Evolutionary conservation across 768 basidiomycete species (phyloP).

Genomic region (Saitozyma sp.): DNA sequence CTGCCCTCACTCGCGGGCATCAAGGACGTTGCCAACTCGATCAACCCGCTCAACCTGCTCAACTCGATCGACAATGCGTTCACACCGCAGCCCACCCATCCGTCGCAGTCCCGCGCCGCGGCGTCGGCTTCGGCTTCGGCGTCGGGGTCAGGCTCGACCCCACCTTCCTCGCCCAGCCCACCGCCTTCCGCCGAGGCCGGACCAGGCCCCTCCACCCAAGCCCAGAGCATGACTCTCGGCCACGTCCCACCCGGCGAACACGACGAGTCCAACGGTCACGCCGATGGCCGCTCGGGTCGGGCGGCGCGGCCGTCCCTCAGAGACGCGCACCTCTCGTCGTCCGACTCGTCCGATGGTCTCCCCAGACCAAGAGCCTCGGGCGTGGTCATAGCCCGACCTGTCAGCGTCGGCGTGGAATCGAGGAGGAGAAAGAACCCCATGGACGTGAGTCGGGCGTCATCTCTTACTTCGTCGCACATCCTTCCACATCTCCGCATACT

Average conservation of each 20-base stretch:
- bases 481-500: no score
- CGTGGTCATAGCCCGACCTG: no score
- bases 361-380: no score
- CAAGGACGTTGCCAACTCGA: conserved; percentile 16
- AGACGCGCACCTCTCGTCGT: conserved; percentile 11
- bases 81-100: conserved; percentile 8
- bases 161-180: conserved; percentile 10
- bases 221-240: conserved; percentile 2
- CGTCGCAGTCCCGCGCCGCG: background rate
- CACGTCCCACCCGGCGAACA: conserved; percentile 1
- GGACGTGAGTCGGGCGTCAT: conserved; percentile 10
- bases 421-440: conserved; percentile 7
- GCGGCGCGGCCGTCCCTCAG: background rate
- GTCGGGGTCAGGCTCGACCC: background rate
- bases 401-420: background rate
- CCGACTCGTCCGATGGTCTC: conserved; percentile 17
- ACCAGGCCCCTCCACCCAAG: conserved; percentile 27
- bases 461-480: no score
- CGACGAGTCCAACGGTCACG: background rate
- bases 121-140: background rate
- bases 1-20: conserved; percentile 28
- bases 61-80: conserved; percentile 5
- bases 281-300: background rate
- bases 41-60: conserved; percentile 32
- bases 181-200: conserved; percentile 14